These are phyloP conservation scores for Auricularia heimuer DNA, from an alignment of 768 basidiomycete genomes.

Conservation along the genomic window DNA sequence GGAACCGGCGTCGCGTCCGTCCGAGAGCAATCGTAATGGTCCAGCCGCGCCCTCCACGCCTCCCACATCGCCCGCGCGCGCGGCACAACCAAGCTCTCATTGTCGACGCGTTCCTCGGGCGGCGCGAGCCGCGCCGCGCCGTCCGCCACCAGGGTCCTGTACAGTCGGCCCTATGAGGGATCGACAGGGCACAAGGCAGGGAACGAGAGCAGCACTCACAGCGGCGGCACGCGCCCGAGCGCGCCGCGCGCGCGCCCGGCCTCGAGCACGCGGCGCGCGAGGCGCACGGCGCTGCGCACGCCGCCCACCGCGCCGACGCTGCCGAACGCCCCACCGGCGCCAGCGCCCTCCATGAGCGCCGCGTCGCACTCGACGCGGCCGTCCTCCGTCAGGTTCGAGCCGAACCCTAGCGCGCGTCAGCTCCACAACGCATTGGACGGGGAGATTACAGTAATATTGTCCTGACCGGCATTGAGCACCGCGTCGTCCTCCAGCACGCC, in stretches of 20 bases:
- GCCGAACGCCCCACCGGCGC: constrained; percentile 44
- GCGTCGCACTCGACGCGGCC: constrained; percentile 80
- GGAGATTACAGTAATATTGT: neutral
- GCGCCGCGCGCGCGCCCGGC: constrained; percentile 34
- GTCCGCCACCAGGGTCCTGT: constrained; percentile 47
- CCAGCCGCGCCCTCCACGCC: constrained; percentile 46
- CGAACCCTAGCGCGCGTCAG: constrained; percentile 38
- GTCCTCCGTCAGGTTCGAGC: constrained; percentile 68
- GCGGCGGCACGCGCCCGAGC: constrained; percentile 59
- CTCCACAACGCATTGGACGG: neutral
- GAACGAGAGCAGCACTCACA: constrained; percentile 32
- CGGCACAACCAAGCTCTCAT: constrained; percentile 40
- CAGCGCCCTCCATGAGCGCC: constrained; percentile 45
- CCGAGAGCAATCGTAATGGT: constrained; percentile 3
- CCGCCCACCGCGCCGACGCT: constrained; percentile 67
- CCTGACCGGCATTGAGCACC: constrained; percentile 57
- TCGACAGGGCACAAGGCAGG: neutral
- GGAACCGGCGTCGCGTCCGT: too few relatives aligned
- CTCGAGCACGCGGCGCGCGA: constrained; percentile 49
- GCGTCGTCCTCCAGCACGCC: constrained; percentile 54
- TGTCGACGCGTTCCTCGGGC: constrained; percentile 26
- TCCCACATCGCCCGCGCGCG: constrained; percentile 45
- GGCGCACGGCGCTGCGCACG: constrained; percentile 51
- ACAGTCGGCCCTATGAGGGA: constrained; percentile 1
- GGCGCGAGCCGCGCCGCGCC: constrained; percentile 54